Evolutionary conservation across 2,329 filamentous ascomycete genomes (phyloP).

Genomic region (Phyllosticta citribraziliensis): DNA sequence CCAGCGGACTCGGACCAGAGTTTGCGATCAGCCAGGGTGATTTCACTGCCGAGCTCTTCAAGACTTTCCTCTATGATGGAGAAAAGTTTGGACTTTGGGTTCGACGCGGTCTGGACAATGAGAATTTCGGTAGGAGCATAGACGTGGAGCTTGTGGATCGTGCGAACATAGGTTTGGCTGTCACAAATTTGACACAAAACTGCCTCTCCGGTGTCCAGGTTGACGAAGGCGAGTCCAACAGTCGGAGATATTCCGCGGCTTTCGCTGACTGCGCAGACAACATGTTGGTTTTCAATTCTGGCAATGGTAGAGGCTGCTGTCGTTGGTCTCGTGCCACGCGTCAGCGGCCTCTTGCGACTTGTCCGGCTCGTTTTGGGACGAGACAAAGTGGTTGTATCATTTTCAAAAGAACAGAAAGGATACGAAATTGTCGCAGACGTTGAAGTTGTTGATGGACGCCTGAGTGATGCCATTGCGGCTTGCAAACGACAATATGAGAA

Average conservation of each 20-base stretch:
- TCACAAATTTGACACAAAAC: constrained; percentile 87
- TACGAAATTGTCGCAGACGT: constrained; percentile 25
- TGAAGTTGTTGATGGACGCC: constrained; percentile 21
- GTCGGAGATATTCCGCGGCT: constrained; percentile 77
- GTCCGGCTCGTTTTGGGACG: constrained; percentile 20
- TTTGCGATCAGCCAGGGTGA: constrained; percentile 60
- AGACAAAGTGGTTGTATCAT: constrained; percentile 27
- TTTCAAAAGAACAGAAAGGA: constrained; percentile 24
- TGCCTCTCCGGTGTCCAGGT: constrained; percentile 74
- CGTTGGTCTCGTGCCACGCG: constrained; percentile 35
- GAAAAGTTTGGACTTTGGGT: constrained; percentile 62
- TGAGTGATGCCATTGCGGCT: constrained; percentile 17
- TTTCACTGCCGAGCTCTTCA: constrained; percentile 44
- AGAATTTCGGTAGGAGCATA: constrained; percentile 72
- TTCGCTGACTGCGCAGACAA: constrained; percentile 83
- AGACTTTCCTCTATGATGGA: constrained; percentile 65
- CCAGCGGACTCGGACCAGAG: constrained; percentile 77
- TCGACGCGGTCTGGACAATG: constrained; percentile 62
- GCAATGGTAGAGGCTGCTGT: constrained; percentile 50
- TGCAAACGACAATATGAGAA: not conserved
- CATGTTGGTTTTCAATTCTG: constrained; percentile 51
- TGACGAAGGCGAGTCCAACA: constrained; percentile 79
- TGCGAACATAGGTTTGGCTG: constrained; percentile 82
- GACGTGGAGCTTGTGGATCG: constrained; percentile 75
- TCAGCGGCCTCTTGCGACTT: constrained; percentile 31